Base-by-base conservation (phyloP, 78 protist genomes). In the Dictyostelium capitatum region DNA sequence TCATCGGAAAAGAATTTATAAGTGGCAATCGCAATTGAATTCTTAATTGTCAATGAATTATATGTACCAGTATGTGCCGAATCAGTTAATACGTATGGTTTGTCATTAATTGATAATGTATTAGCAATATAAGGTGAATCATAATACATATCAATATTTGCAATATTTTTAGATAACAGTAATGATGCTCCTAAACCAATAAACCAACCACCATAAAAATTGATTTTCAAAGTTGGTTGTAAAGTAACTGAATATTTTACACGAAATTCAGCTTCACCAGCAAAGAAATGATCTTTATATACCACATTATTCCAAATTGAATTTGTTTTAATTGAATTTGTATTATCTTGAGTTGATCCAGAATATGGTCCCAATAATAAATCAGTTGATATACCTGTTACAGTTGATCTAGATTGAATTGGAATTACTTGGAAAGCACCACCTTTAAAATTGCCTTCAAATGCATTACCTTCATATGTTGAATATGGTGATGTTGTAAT, bases 401-500 rank as follows among this genome's bases (percentile, higher is more conserved):
- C 14, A 19, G 48, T 19, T n/a, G 50, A 2, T 46, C 79, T 37
- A 46, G 20, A 14, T 72, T 72, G 79, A 72, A 72, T 72, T 37
- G 79, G 79, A 46, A 20, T 72, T 4, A 46, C 11, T 46, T 46
- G 50, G 5, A 72, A 46, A 19, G 79, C 79, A 46, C 57, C 79
- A 43, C 56, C 79, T 15, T 46, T n/a, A 28, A 72, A 72, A 15
- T 9, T 46, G 5, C 79, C 79, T 46, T 72, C 79, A 56, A 72
- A 72, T 46, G 56, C 79, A 72, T 72, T 72, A 6, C n/a, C 14
- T 2, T 37, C 20, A n/a, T 32, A 46, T 19, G 9, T 37, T 72
- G 79, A 37, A 47, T 46, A 72, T 72, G 79, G 79, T 47, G 79
- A 72, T n/a, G 79, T 41, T 46, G 57, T 72, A 46, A 32, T 1